These are phyloP conservation scores for Globisporangium irregulare DNA, from an alignment of 352 stramenopile genomes.

Conservation along the genomic window DNA sequence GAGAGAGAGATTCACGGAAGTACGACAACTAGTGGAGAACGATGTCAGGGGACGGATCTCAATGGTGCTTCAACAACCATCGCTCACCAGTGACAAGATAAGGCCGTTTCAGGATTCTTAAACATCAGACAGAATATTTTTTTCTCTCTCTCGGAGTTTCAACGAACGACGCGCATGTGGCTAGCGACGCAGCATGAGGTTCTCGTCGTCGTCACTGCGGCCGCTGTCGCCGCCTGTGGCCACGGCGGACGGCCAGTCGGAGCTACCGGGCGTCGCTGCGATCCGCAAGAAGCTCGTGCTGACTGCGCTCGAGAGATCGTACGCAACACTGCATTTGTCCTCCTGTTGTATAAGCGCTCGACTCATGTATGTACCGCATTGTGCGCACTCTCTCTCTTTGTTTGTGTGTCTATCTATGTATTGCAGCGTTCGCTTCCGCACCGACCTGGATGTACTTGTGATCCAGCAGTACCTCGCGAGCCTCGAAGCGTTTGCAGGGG, in stretches of 20 bases:
- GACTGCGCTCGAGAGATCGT: slow-evolving; percentile 48
- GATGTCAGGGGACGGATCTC: too few species aligned
- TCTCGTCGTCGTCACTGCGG: slow-evolving; percentile 10
- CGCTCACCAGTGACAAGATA: too few species aligned
- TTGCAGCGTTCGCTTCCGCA: slow-evolving; percentile 44
- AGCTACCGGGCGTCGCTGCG: slow-evolving; percentile 10
- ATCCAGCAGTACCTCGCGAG: slow-evolving; percentile 46
- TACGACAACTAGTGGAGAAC: too few species aligned
- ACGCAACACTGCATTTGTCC: not conserved
- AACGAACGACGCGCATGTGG: not conserved
- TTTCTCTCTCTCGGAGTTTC: too few species aligned
- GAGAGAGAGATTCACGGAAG: too few species aligned
- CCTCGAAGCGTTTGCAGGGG: slow-evolving; percentile 35
- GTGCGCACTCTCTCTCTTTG: not conserved
- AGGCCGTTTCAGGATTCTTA: too few species aligned
- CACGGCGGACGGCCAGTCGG: not conserved
- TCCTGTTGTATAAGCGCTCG: not conserved
- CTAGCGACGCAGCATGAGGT: not conserved
- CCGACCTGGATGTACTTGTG: slow-evolving; percentile 51
- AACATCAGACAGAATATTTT: too few species aligned
- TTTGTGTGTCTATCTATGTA: not conserved
- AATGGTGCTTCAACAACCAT: too few species aligned
- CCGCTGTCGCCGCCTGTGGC: not conserved
- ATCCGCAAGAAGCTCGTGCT: slow-evolving; percentile 44
- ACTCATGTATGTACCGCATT: not conserved